A percentile compares a stretch with the other conserved stretches of the same genome.
Conservation (phyloP, 345 rosid species). For the Zanthoxylum bungeanum region DNA sequence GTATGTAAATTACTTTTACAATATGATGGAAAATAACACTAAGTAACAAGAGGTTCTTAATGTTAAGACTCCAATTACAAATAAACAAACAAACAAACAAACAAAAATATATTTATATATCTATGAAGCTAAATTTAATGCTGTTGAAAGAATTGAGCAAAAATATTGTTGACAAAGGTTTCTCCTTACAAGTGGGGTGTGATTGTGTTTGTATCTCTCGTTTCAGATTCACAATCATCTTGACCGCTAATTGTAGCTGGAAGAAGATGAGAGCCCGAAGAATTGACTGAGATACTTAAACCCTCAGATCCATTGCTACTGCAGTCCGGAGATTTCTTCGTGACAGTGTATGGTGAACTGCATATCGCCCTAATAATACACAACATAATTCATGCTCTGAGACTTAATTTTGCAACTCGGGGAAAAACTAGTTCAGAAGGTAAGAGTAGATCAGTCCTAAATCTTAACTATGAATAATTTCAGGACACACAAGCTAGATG, state of each 20-base stretch:
- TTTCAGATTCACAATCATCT: neutral
- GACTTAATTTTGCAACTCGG: neutral
- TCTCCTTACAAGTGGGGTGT: neutral
- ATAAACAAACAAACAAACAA: neutral
- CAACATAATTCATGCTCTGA: neutral
- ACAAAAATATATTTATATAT: slow-evolving; percentile 7
- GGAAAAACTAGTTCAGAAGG: neutral
- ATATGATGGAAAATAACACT: too few relatives aligned
- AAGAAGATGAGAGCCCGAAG: slow-evolving; percentile 29
- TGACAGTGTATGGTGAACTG: slow-evolving; percentile 39
- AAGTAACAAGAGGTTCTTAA: too few relatives aligned
- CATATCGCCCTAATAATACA: slow-evolving; percentile 42
- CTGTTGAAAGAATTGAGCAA: slow-evolving; percentile 19
- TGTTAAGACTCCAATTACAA: neutral
- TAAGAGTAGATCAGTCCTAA: neutral
- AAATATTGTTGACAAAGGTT: slow-evolving; percentile 5
- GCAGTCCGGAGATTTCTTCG: slow-evolving; percentile 29
- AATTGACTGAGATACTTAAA: slow-evolving; percentile 34
- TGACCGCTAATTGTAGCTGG: slow-evolving; percentile 17
- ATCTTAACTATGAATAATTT: neutral
- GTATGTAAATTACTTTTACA: too few relatives aligned
- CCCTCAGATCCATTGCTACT: slow-evolving; percentile 23
- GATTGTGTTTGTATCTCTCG: neutral
- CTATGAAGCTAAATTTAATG: neutral
- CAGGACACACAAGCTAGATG: neutral